Evolutionary conservation across 2,329 filamentous ascomycete species (phyloP).

Genomic region (Aspergillus tamarii): DNA sequence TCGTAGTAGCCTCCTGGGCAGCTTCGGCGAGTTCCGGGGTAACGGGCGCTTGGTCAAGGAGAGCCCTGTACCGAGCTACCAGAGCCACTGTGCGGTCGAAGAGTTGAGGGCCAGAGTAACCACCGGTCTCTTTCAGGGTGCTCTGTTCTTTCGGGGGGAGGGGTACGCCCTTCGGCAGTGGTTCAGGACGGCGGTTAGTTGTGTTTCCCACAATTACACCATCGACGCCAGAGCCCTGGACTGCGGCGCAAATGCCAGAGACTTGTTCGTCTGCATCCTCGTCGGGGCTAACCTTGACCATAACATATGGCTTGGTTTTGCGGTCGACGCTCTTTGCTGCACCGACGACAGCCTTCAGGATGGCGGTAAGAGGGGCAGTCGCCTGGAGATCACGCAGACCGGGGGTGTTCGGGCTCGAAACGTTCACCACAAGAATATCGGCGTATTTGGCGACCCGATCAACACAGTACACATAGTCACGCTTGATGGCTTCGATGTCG

Average conservation of each 20-base stretch:
- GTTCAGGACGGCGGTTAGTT: constrained; percentile 76
- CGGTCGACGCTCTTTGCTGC: constrained; percentile 72
- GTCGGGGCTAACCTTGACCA: constrained; percentile 98
- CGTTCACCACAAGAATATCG: constrained; percentile 96
- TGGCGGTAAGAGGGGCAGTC: constrained; percentile 76
- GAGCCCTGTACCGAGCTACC: constrained; percentile 75
- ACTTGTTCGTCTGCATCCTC: constrained; percentile 86
- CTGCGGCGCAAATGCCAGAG: constrained; percentile 82
- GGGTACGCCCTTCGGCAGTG: constrained; percentile 68
- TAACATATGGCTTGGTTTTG: constrained; percentile 76
- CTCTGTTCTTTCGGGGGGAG: constrained; percentile 69
- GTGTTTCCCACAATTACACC: constrained; percentile 98
- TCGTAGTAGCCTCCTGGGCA: constrained; percentile 16
- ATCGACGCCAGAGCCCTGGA: constrained; percentile 82
- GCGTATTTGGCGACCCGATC: constrained; percentile 81
- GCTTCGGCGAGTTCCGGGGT: constrained; percentile 17
- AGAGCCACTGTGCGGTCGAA: constrained; percentile 78
- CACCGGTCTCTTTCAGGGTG: constrained; percentile 75
- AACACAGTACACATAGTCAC: constrained; percentile 87
- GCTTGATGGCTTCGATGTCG: constrained; percentile 78
- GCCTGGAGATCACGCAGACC: constrained; percentile 86
- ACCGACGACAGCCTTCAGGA: constrained; percentile 79
- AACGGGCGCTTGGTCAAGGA: constrained; percentile 60
- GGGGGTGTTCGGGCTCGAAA: constrained; percentile 94
- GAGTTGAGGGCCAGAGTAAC: constrained; percentile 88